phyloP scores from a whole-genome alignment of 2,329 filamentous ascomycete species.

The Colletotrichum tamarilloi region DNA sequence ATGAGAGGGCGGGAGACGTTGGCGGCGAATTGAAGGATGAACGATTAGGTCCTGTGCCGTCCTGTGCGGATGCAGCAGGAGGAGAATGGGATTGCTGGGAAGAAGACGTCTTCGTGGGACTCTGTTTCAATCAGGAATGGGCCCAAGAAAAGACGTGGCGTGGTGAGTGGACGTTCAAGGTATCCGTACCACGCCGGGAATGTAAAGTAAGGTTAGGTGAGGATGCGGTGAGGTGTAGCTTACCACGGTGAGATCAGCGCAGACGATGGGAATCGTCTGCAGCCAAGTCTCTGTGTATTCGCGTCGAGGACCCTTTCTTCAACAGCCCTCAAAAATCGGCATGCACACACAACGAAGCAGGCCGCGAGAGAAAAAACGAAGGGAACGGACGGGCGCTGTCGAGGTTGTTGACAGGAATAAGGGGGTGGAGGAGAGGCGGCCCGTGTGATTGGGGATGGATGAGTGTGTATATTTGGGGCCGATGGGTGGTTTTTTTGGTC shows the following conservation, averaged over 20 bases:
- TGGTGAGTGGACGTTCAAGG: slow-evolving; percentile 5
- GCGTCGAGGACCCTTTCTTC: slow-evolving; percentile 39
- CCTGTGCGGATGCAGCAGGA: slow-evolving; percentile 72
- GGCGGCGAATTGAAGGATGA: slow-evolving; percentile 51
- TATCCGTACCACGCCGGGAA: background rate
- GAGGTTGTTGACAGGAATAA: slow-evolving; percentile 34
- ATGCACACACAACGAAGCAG: slow-evolving; percentile 20
- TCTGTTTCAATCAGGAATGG: slow-evolving; percentile 41
- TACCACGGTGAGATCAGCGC: slow-evolving; percentile 70
- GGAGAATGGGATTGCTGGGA: slow-evolving; percentile 59
- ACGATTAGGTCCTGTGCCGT: slow-evolving; percentile 57
- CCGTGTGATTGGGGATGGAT: slow-evolving; percentile 34
- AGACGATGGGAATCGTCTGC: slow-evolving; percentile 70
- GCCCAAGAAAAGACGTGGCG: slow-evolving; percentile 28
- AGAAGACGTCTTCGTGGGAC: slow-evolving; percentile 66
- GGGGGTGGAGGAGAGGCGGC: slow-evolving; percentile 32
- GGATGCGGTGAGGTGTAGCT: slow-evolving; percentile 41
- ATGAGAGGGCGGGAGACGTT: slow-evolving; percentile 70
- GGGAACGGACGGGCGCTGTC: slow-evolving; percentile 27
- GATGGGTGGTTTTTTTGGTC: slow-evolving; percentile 26
- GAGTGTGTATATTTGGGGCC: slow-evolving; percentile 23
- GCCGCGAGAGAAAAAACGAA: slow-evolving; percentile 13
- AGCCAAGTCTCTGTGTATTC: slow-evolving; percentile 62
- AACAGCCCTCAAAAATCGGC: slow-evolving; percentile 23
- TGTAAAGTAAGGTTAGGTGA: slow-evolving; percentile 22